Conservation (phyloP, 768 basidiomycete genomes). For the Xerocomellus chrysenteron region DNA sequence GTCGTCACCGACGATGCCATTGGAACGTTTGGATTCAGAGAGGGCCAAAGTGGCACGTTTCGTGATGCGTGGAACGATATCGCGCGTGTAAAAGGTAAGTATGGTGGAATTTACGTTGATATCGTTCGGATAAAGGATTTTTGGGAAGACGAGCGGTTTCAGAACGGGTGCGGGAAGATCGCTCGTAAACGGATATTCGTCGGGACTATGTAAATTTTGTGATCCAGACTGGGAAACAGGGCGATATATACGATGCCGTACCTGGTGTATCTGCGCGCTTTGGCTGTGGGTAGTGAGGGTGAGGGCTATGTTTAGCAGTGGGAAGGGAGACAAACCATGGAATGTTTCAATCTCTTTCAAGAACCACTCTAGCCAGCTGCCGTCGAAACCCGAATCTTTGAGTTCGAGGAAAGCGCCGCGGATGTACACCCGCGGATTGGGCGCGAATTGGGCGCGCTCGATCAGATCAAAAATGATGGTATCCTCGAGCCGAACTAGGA, state of each 20-base stretch:
- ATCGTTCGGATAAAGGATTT: constrained; percentile 73
- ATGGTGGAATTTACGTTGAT: constrained; percentile 89
- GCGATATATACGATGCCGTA: constrained; percentile 27
- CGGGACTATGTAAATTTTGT: constrained; percentile 61
- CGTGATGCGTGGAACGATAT: constrained; percentile 90
- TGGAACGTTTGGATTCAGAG: constrained; percentile 61
- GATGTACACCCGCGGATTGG: constrained; percentile 87
- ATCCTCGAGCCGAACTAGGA: constrained; percentile 89
- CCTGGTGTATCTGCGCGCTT: constrained; percentile 95
- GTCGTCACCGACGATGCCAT: constrained; percentile 62
- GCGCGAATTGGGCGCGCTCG: constrained; percentile 95
- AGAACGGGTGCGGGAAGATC: constrained; percentile 83
- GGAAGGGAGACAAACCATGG: constrained; percentile 64
- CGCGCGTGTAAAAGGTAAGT: constrained; percentile 81
- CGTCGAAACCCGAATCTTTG: constrained; percentile 66
- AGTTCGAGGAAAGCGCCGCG: constrained; percentile 79
- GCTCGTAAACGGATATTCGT: constrained; percentile 93
- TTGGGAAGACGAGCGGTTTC: constrained; percentile 66
- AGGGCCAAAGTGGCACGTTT: constrained; percentile 65
- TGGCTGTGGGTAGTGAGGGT: constrained; percentile 54
- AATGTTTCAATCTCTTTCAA: constrained; percentile 92
- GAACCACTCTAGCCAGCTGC: constrained; percentile 98
- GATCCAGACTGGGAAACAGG: neutral
- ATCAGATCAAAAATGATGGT: constrained; percentile 99
- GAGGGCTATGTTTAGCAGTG: constrained; percentile 1